Base-by-base conservation (phyloP, 148 eudicot species). In the Vaccinium darrowii region DNA sequence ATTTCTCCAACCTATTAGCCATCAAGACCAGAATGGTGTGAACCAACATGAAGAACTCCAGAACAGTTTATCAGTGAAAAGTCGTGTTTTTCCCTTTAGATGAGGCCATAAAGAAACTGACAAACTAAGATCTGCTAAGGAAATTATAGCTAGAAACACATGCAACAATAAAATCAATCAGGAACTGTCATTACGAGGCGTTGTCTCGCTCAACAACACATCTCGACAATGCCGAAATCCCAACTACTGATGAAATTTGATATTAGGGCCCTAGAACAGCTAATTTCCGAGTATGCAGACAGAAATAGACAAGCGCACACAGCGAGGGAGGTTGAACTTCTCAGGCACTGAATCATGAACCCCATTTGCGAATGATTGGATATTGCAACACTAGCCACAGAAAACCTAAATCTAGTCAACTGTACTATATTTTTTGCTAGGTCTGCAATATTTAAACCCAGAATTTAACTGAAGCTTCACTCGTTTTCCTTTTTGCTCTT, bases 361-460 rank as follows among this genome's bases (percentile, higher is more conserved):
- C 79, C 56, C 39, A 21, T 49, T 47, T 7, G 11, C 49, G 15
- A 57, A 53, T 43, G 49, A 15, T 14, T 10, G 7, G 8, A 30
- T 50, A 36, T 39, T 60, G 73, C 73, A 76, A 83, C 60, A 39
- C 56, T 83, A 30, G n/a, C 57, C 4, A 43, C 78, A 83, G 30
- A 83, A 27, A n/a, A 63, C 27, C 69, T 63, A 63, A 23, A 63
- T 8, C 30, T 3, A 8, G 13, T 23, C 73, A 25, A 67, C 30
- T 67, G 23, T 11, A 67, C 14, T 67, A 67, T 25, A 12, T 25
- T 67, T 10, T 67, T 67, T 67, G 14, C 15, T 25, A 3, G 72
- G 33, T 25, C 14, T 27, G 15, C 25, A 67, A 67, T 67, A 10
- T 25, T 67, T 16, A 25, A 67, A 67, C 73, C 11, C 7, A 4